A percentile compares a stretch with the other conserved stretches of the same genome.
phyloP scores from a whole-genome alignment of 2,329 filamentous ascomycete genomes.

The Colletotrichum tanaceti region DNA sequence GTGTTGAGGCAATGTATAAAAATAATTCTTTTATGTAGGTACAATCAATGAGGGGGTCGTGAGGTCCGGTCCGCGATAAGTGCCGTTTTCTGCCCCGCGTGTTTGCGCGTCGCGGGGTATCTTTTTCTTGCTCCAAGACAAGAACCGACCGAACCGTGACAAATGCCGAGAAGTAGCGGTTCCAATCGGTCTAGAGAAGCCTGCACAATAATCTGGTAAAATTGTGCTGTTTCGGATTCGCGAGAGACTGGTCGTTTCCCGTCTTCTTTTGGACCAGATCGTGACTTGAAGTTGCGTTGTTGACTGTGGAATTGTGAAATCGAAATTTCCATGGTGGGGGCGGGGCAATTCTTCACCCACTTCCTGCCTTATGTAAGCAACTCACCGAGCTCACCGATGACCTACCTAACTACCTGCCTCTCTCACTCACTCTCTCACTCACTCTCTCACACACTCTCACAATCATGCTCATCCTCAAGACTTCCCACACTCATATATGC shows the following conservation, averaged over 20 bases:
- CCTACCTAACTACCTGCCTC: background rate
- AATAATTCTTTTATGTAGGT: too few species aligned
- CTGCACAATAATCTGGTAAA: background rate
- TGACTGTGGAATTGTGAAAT: constrained; percentile 27
- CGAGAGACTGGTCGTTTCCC: background rate
- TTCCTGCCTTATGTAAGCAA: constrained; percentile 38
- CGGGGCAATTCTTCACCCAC: constrained; percentile 41
- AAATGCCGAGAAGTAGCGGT: background rate
- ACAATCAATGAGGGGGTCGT: constrained; percentile 2
- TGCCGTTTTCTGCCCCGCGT: constrained; percentile 31
- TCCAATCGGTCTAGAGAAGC: background rate
- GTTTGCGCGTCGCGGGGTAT: constrained; percentile 36
- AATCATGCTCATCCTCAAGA: background rate
- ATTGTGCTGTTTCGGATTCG: too few species aligned
- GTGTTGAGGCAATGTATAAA: too few species aligned
- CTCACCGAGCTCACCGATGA: constrained; percentile 14
- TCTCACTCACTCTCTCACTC: background rate
- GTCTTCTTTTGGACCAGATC: background rate
- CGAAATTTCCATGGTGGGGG: constrained; percentile 43
- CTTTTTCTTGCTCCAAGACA: too few species aligned
- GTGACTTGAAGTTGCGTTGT: too few species aligned
- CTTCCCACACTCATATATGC: too few species aligned
- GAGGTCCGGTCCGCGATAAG: constrained; percentile 15
- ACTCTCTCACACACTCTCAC: background rate
- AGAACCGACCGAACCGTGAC: too few species aligned